These are phyloP conservation scores for Bryopsis sp. DNA, from an alignment of 139 green algal genomes.

Conservation along the genomic window DNA sequence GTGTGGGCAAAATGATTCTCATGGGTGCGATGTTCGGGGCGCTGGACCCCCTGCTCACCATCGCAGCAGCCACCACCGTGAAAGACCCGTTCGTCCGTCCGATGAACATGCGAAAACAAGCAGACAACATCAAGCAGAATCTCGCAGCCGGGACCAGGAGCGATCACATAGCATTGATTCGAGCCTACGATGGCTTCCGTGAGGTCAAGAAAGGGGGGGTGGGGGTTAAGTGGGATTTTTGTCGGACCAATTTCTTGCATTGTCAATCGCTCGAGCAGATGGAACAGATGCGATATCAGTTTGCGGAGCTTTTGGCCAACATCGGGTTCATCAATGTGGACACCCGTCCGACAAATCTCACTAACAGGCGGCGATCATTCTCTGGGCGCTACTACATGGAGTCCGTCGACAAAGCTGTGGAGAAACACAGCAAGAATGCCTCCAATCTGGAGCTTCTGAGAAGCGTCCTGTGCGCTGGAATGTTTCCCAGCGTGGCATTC, in stretches of 20 bases:
- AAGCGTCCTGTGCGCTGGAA: slow-evolving; percentile 13
- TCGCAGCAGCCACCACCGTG: slow-evolving; percentile 35
- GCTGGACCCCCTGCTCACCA: slow-evolving; percentile 68
- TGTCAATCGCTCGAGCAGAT: slow-evolving; percentile 12
- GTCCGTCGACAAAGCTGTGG: neutral
- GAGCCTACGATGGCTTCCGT: slow-evolving; percentile 8
- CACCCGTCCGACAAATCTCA: neutral
- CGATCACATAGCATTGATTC: slow-evolving; percentile 10
- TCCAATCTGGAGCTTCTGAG: slow-evolving; percentile 3
- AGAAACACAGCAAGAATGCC: slow-evolving; percentile 16
- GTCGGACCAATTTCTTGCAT: slow-evolving; percentile 5
- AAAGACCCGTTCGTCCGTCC: slow-evolving; percentile 13
- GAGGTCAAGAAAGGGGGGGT: neutral
- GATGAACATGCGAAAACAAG: slow-evolving; percentile 1
- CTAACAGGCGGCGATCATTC: neutral
- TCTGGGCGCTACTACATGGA: neutral
- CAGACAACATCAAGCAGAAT: neutral
- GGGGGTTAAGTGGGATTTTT: neutral
- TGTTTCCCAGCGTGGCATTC: slow-evolving; percentile 7
- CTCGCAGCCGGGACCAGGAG: slow-evolving; percentile 6
- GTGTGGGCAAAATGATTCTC: slow-evolving; percentile 78
- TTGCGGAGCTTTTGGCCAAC: slow-evolving; percentile 17
- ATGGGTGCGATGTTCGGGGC: slow-evolving; percentile 62
- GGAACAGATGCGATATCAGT: slow-evolving; percentile 18
- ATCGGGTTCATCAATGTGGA: slow-evolving; percentile 15